These are phyloP conservation scores for Exophiala mesophila DNA, from an alignment of 2,329 filamentous ascomycete species.

Conservation along the genomic window DNA sequence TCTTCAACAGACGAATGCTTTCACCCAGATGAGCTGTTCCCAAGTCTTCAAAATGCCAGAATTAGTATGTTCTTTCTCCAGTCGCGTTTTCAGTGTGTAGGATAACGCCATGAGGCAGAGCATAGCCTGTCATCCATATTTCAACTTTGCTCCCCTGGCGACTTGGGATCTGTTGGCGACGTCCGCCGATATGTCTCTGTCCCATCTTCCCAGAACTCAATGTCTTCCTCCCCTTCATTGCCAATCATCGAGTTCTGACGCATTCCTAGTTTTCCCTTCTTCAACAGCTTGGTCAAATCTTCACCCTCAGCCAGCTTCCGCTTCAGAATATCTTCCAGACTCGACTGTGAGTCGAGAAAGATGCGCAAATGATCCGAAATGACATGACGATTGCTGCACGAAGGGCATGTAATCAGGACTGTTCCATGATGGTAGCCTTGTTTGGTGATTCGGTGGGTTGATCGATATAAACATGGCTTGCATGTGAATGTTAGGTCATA, in stretches of 20 bases:
- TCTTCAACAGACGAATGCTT: too few relatives aligned
- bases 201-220: slow-evolving; percentile 87
- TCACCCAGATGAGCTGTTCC: too few relatives aligned
- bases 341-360: slow-evolving; percentile 40
- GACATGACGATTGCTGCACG: slow-evolving; percentile 80
- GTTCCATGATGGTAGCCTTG: slow-evolving; percentile 92
- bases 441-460: slow-evolving; percentile 81
- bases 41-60: too few relatives aligned
- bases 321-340: slow-evolving; percentile 40
- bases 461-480: slow-evolving; percentile 73
- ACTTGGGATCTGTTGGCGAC: too few relatives aligned
- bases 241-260: slow-evolving; percentile 53
- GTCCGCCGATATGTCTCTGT: slow-evolving; percentile 38
- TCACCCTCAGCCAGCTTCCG: slow-evolving; percentile 44
- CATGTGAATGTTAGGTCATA: slow-evolving; percentile 93
- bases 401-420: slow-evolving; percentile 80
- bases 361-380: slow-evolving; percentile 83
- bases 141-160: too few relatives aligned
- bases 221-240: slow-evolving; percentile 65
- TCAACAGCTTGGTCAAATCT: slow-evolving; percentile 60
- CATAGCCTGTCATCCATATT: too few relatives aligned
- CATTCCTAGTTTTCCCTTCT: slow-evolving; percentile 68
- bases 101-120: too few relatives aligned
- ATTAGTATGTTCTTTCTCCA: too few relatives aligned
- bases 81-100: too few relatives aligned